Evolutionary conservation across 352 stramenopile species (phyloP).

Genomic region (Achlya hypogyna): DNA sequence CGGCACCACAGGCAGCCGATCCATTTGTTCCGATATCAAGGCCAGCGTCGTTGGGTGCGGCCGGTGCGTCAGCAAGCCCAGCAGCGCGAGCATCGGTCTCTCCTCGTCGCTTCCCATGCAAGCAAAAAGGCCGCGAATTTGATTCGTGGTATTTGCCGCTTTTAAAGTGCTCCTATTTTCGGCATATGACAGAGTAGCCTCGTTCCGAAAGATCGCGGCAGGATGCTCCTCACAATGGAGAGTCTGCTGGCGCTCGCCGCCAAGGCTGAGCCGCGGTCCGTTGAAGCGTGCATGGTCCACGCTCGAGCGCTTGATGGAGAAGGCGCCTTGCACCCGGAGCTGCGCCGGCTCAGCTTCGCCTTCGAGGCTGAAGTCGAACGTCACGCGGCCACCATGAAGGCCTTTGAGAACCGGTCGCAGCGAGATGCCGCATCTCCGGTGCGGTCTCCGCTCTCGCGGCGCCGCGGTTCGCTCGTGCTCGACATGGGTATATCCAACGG

Average conservation of each 20-base stretch:
- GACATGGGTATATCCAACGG: constrained; percentile 11
- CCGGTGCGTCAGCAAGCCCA: too few relatives aligned
- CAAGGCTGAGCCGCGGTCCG: too few relatives aligned
- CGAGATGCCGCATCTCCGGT: neutral
- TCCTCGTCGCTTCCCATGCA: too few relatives aligned
- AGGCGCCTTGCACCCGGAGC: constrained; percentile 7
- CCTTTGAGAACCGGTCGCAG: neutral
- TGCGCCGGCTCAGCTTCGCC: constrained; percentile 1
- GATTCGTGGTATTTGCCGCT: neutral
- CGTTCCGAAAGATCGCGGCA: neutral
- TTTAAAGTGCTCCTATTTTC: neutral
- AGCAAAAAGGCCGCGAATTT: too few relatives aligned
- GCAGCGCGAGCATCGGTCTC: too few relatives aligned
- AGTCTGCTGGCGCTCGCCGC: constrained; percentile 8
- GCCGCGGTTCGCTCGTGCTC: neutral
- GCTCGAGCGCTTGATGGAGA: neutral
- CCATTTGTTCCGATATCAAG: neutral
- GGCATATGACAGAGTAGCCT: too few relatives aligned
- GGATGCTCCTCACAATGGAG: constrained; percentile 13
- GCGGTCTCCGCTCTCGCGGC: neutral
- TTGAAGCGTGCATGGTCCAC: neutral
- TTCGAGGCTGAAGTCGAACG: neutral
- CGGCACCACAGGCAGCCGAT: neutral
- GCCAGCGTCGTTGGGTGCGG: neutral
- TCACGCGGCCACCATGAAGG: neutral